These are phyloP conservation scores for Leccinum variicolor DNA, from an alignment of 768 basidiomycete species.

Conservation along the genomic window DNA sequence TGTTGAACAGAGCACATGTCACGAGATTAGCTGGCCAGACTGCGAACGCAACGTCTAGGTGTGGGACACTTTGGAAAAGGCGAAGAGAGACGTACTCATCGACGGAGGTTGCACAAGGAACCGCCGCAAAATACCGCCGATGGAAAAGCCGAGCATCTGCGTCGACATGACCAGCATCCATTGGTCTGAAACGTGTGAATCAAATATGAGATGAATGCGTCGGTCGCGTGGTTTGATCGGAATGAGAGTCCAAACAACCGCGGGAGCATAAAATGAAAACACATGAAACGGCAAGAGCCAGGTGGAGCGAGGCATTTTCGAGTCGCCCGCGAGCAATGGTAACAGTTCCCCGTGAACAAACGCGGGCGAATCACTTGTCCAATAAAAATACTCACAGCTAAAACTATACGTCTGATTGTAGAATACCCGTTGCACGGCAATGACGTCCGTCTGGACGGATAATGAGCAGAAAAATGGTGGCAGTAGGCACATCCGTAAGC, in stretches of 20 bases:
- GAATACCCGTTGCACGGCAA: constrained; percentile 69
- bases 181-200: constrained; percentile 34
- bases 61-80: background rate
- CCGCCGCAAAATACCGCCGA: constrained; percentile 56
- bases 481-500: background rate
- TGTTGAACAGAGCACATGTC: constrained; percentile 69
- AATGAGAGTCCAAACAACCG: background rate
- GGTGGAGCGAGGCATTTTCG: too few relatives aligned
- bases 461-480: background rate
- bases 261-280: background rate
- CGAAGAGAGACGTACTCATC: constrained; percentile 45
- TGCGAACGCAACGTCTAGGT: constrained; percentile 36
- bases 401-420: constrained; percentile 61
- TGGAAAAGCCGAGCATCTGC: constrained; percentile 62
- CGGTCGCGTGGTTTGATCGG: background rate
- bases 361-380: background rate
- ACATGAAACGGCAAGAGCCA: background rate
- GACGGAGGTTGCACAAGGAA: constrained; percentile 65
- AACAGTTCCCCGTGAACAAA: background rate
- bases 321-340: too few relatives aligned
- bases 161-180: constrained; percentile 70
- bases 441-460: constrained; percentile 51
- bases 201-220: background rate
- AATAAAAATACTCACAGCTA: constrained; percentile 31
- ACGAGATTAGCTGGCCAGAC: constrained; percentile 77